These are phyloP conservation scores for Cadophora malorum DNA, from an alignment of 2,329 filamentous ascomycete genomes.

Conservation along the genomic window DNA sequence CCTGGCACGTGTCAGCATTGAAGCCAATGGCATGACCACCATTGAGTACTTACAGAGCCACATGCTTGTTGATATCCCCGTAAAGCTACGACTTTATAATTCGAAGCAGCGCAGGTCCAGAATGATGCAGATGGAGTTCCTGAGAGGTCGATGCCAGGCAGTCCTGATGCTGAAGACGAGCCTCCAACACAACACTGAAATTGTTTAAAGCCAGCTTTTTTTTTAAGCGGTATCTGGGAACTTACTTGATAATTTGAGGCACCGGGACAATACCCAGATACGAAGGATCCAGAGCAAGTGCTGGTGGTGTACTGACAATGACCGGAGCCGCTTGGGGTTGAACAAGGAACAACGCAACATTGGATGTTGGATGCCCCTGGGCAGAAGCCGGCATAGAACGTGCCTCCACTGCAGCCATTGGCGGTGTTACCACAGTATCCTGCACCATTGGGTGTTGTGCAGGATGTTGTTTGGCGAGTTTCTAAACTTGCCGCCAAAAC, in stretches of 20 bases:
- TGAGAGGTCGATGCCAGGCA: conserved; percentile 10
- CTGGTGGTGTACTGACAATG: conserved; percentile 18
- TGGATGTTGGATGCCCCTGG: conserved; percentile 17
- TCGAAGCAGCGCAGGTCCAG: conserved; percentile 17
- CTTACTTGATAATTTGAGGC: conserved; percentile 13
- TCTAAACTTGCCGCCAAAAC: background rate
- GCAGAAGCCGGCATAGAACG: conserved; percentile 14
- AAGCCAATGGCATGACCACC: background rate
- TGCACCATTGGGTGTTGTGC: conserved; percentile 13
- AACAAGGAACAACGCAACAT: conserved; percentile 19
- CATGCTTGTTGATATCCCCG: conserved; percentile 19
- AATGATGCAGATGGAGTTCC: conserved; percentile 18
- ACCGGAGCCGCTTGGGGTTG: conserved; percentile 9
- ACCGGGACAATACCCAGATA: conserved; percentile 10
- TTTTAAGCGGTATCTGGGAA: too few species aligned
- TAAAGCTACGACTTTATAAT: conserved; percentile 7
- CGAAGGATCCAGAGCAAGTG: conserved; percentile 5
- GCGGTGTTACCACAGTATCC: conserved; percentile 10
- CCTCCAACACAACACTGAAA: conserved; percentile 4
- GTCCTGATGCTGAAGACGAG: conserved; percentile 1
- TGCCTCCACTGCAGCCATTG: conserved; percentile 7
- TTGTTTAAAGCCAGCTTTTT: background rate
- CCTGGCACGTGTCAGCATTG: background rate
- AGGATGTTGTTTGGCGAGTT: conserved; percentile 16
- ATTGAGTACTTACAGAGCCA: background rate